Conservation (phyloP, 139 green algal genomes). For the Pseudopediastrum boryanum region DNA sequence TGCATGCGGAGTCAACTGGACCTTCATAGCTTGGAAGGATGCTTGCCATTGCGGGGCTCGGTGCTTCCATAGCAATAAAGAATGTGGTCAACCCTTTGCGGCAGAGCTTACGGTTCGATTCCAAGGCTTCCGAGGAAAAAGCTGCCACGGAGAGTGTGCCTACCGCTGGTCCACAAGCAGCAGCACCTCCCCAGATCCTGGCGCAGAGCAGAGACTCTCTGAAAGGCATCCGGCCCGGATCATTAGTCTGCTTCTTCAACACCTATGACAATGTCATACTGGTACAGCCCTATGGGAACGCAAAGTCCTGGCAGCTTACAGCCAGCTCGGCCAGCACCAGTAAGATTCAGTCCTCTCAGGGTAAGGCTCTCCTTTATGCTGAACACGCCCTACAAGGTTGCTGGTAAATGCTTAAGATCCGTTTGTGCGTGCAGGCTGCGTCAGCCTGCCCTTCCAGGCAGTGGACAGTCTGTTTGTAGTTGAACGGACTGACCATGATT, state of each 20-base stretch:
- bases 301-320: neutral
- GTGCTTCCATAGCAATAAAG: no score
- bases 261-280: slow-evolving; percentile 1
- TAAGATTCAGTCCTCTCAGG: neutral
- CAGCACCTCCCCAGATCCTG: neutral
- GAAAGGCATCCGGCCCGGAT: neutral
- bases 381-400: no score
- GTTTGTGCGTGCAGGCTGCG: neutral
- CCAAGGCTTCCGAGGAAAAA: no score
- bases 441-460: neutral
- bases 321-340: neutral
- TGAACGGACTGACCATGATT: no score
- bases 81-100: no score
- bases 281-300: slow-evolving; percentile 18
- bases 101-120: no score
- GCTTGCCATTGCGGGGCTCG: no score
- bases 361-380: no score
- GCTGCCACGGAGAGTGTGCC: neutral
- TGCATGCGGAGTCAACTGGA: no score
- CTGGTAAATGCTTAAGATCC: no score
- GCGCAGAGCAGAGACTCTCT: neutral
- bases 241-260: slow-evolving; percentile 30
- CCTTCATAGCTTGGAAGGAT: no score
- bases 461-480: no score
- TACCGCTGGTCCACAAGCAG: neutral